Base-by-base conservation (phyloP, 2,329 filamentous ascomycete species). In the Alternaria panax region DNA sequence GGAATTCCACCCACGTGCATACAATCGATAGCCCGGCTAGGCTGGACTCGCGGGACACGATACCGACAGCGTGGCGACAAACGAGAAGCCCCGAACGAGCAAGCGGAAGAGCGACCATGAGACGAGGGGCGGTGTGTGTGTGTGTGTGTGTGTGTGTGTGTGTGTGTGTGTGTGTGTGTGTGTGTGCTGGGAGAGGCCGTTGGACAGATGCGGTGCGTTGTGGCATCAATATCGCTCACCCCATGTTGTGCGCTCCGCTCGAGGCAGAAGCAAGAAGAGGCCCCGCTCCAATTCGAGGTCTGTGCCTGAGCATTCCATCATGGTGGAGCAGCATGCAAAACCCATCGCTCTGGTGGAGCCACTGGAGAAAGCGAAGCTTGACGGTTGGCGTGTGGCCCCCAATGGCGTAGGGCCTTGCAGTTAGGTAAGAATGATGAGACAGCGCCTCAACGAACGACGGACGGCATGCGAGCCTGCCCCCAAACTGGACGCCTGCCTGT, bases 41-140 rank as follows among this genome's bases (percentile, higher is more conserved):
- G 38, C 38, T 22, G 18, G 18, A 22, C 38, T 22, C n/a, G 11
- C 18, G 38, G 38, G 20, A 22, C 22, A 47, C 41, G 64, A 45
- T 62, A 51, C 68, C 73, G 61, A 54, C 57, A 59, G 61, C 66
- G 64, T 65, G 71, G 72, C 57, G 57, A 46, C 48, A 9, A 22
- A 27, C 12, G 20, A 30, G n/a, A 36, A 16, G 5, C 16, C 4
- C 42, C 45, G n/a, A 48, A 41, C n/a, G 5, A 18, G 30, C 18
- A 20, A 27, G 32, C 8, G 11, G 27, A 47, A 43, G 34, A 46
- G 34, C 22, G 20, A 55, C 59, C 54, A 59, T 66, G 63, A 20
- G 12, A 34, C 67, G 64, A 57, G 65, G 54, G 73, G 73, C 70
- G 72, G 73, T 75, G 71, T n/a, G n/a, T n/a, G n/a, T n/a, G n/a